Evolutionary conservation across 225 moss, liverwort and hornwort genomes (phyloP).

Genomic region (Thuidium tamariscinum): DNA sequence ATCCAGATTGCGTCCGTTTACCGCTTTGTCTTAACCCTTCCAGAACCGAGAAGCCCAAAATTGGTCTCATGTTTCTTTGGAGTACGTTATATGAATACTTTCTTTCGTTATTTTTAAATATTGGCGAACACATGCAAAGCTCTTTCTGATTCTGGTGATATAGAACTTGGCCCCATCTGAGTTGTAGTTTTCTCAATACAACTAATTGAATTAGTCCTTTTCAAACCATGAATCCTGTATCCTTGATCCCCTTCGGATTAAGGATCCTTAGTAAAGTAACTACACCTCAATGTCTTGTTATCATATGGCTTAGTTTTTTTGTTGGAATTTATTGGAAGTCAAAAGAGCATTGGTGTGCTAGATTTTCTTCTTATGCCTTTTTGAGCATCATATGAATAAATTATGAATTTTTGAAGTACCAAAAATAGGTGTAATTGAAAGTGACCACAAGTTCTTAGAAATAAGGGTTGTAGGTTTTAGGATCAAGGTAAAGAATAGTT

Average conservation of each 20-base stretch:
- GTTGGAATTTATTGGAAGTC: neutral
- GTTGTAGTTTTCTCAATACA: neutral
- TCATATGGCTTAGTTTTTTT: neutral
- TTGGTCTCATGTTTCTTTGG: neutral
- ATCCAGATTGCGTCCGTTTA: neutral
- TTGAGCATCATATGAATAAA: neutral
- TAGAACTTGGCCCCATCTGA: neutral
- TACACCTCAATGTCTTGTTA: neutral
- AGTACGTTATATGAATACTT: neutral
- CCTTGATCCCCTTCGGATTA: too few relatives aligned
- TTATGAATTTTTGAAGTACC: neutral
- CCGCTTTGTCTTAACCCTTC: neutral
- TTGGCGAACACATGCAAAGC: neutral
- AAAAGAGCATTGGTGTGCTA: neutral
- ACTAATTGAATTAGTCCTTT: neutral
- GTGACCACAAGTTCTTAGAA: accelerated
- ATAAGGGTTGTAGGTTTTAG: neutral
- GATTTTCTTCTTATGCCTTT: neutral
- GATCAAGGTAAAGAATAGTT: neutral
- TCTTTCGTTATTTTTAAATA: neutral
- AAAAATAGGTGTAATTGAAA: too few relatives aligned
- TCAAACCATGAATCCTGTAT: neutral
- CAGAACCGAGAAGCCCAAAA: neutral
- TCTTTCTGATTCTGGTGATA: neutral
- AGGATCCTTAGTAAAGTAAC: neutral